Base-by-base conservation (phyloP, 164 flowering plant species). In the Aristolochia californica region DNA sequence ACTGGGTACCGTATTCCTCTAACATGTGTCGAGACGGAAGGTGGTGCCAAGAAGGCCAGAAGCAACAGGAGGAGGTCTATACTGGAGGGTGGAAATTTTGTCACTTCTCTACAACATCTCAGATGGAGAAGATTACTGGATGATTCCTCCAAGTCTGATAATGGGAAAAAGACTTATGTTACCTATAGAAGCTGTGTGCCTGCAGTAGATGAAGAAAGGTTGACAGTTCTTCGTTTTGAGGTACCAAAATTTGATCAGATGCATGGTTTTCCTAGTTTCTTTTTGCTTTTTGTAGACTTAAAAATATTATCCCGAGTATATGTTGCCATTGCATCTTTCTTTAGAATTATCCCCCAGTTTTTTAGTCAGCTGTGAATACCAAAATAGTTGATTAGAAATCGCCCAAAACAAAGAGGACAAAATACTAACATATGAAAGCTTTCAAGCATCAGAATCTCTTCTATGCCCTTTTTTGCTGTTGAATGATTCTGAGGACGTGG, bases 1-100 rank as follows among this genome's bases (percentile, higher is more conserved):
- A 91, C 98, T 73, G 98, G 96, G 45, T 85, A 87, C 58, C 91
- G 91, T 16, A 85, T 91, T 52, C 91, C 94, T 62, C 62, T 87
- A 27, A 81, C 78, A 74, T 91, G 98, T 61, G 59, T 68, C 38
- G 78, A 79, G 62, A 61, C 56, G 58, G 56, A 69, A 59, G 70
- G 53, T 60, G 66, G 40, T 45, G 40, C 72, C 5, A 77, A 76
- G 50, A 61, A 67, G 27, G 62, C 45, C 56, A 58, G 64, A 28
- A 77, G 68, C 48, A 24, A 74, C 57, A 70, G 75, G 25, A 74
- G 66, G 45, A 67, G 84, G 45, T 76, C 83, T 56, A 54, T 65
- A 52, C 34, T 83, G 52, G 88, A 81, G 57, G 43, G 69, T 63
- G 53, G 57, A 40, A 27, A 48, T 48, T n/a, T 15, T 5, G 22